Base-by-base conservation (phyloP, 2,329 filamentous ascomycete genomes). In the Fusarium goolgardi region DNA sequence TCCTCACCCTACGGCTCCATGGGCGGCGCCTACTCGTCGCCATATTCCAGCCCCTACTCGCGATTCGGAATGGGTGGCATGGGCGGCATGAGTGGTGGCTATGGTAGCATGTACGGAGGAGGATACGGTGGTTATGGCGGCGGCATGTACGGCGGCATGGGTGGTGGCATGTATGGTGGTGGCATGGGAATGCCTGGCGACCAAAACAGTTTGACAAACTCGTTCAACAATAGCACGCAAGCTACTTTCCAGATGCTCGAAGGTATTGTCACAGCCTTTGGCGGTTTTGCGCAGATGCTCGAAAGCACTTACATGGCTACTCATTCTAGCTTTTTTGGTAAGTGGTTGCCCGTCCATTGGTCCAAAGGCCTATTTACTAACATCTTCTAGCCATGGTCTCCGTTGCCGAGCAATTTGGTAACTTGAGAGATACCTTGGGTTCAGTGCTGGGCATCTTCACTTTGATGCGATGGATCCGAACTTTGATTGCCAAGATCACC, bases 291-390 rank as follows among this genome's bases (percentile, higher is more conserved):
- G 15, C 96, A 99, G 83, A 99, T 99, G 96, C 86, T 99, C 29
- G 96, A 99, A 81, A 98, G 96, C 83, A 98, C 96, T 13, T 99
- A 97, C 75, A 99, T 99, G 96, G 96, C 96, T 31, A 99, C 96
- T 1, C 96, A 99, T 80, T 97, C 94, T 8, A 97, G 93, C 55
- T 99, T 99, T 80, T 99, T 98, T 75, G 94, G 94, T 97, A 86
- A 75, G 91, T 71, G 23, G 9, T 41, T 23, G 6, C 11, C 18
- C 20, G 8, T 9, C 23, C 3, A 3, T 29, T 27, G 31, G 15
- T 16, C 7, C 3, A 3, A n/a, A 23, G 15, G 37, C 16, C 25
- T 40, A 10, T 49, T 51, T 23, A 67, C 71, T 65, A 20, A 67
- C 32, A 27, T 41, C 18, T 10, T 45, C 40, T 67, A 96, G 96